phyloP scores from a whole-genome alignment of 139 green algal genomes.

The Nannochloris sp. region DNA sequence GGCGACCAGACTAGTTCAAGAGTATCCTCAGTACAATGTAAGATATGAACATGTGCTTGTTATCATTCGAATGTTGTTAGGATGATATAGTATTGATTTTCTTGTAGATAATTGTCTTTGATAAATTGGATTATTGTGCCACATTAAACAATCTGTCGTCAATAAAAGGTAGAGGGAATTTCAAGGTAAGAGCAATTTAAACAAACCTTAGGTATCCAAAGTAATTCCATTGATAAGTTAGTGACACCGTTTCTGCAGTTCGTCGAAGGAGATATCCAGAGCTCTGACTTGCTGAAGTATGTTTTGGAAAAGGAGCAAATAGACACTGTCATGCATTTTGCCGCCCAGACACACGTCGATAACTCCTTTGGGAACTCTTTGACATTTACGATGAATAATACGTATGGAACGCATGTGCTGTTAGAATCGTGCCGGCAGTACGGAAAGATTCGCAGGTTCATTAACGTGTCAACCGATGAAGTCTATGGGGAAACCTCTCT shows the following conservation, averaged over 20 bases:
- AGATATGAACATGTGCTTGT: background rate
- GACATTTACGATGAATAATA: conserved; percentile 96
- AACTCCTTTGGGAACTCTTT: conserved; percentile 96
- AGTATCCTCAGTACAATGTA: conserved; percentile 85
- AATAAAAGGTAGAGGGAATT: conserved; percentile 57
- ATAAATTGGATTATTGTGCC: conserved; percentile 96
- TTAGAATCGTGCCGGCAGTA: conserved; percentile 79
- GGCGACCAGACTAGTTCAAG: conserved; percentile 50
- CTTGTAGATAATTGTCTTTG: conserved; percentile 78
- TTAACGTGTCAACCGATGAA: conserved; percentile 87
- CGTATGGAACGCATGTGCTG: conserved; percentile 89
- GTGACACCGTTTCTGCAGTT: too few relatives aligned
- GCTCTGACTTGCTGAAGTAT: conserved; percentile 80
- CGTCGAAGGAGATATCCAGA: conserved; percentile 92
- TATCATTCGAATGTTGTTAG: too few relatives aligned
- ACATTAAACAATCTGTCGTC: conserved; percentile 71
- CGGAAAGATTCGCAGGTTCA: conserved; percentile 78
- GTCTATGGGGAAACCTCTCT: conserved; percentile 25
- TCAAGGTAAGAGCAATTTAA: too few relatives aligned
- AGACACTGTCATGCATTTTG: conserved; percentile 98
- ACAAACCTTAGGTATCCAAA: too few relatives aligned
- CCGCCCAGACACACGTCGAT: conserved; percentile 97
- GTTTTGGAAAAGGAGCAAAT: conserved; percentile 81
- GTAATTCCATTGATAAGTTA: too few relatives aligned
- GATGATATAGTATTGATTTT: background rate